Percentiles rank a stretch among this genome's conserved stretches.
phyloP scores from a whole-genome alignment of 352 stramenopile species.

The Phytophthora ohioensis region DNA sequence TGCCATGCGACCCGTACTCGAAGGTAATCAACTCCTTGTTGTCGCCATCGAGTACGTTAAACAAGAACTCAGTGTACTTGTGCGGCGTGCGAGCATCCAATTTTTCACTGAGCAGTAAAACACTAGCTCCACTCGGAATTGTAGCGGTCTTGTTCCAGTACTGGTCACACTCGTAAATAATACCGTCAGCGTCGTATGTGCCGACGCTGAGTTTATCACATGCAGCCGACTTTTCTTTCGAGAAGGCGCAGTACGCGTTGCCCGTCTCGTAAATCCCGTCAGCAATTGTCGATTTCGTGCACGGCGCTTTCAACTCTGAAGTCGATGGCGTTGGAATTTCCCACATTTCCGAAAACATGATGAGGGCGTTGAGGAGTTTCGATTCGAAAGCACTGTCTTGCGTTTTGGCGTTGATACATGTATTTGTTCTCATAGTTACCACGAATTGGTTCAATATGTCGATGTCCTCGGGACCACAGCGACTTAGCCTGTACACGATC shows the following conservation, averaged over 20 bases:
- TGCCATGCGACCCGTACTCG: constrained; percentile 20
- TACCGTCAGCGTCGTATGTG: constrained; percentile 16
- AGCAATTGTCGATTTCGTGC: background rate
- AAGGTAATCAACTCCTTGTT: constrained; percentile 55
- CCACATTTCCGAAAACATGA: background rate
- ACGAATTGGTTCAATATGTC: background rate
- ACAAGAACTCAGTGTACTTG: constrained; percentile 50
- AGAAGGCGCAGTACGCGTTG: constrained; percentile 57
- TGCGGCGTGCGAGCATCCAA: constrained; percentile 51
- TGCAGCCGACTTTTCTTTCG: constrained; percentile 41
- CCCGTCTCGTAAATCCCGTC: constrained; percentile 10
- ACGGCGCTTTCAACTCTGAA: background rate
- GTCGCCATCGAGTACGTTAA: constrained; percentile 32
- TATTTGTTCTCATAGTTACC: background rate
- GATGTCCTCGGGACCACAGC: background rate
- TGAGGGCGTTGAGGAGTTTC: background rate
- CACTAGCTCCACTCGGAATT: constrained; percentile 45
- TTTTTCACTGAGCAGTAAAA: constrained; percentile 52
- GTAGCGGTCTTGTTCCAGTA: constrained; percentile 56
- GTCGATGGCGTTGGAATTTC: background rate
- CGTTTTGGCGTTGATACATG: background rate
- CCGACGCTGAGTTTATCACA: constrained; percentile 24
- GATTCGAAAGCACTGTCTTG: background rate
- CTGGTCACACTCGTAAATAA: constrained; percentile 55
- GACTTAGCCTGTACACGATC: background rate